These are phyloP conservation scores for Plasmodium fragile DNA, from an alignment of 169 alveolate species.

Conservation along the genomic window DNA sequence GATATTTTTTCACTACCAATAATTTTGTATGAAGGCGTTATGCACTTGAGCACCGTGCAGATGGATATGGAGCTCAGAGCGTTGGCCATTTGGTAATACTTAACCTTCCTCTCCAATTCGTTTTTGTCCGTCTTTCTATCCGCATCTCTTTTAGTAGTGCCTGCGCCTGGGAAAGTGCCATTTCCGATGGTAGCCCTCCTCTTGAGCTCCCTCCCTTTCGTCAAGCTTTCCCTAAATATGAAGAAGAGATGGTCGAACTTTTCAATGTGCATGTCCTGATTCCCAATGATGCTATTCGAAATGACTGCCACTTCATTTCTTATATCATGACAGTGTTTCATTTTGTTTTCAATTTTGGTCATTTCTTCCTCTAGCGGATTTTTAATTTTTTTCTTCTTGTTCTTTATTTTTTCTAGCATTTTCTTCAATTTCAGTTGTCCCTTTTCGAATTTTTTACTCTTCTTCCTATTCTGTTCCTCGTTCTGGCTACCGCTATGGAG, in stretches of 20 bases:
- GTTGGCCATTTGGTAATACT: slow-evolving; percentile 8
- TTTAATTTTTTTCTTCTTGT: slow-evolving; percentile 11
- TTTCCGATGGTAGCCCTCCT: not conserved
- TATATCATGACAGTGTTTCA: slow-evolving; percentile 23
- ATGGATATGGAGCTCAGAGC: slow-evolving; percentile 29
- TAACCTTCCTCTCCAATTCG: not conserved
- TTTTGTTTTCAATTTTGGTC: slow-evolving; percentile 13
- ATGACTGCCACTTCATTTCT: slow-evolving; percentile 32
- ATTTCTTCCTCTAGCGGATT: slow-evolving; percentile 31
- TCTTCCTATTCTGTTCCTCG: not conserved
- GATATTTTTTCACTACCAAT: not conserved
- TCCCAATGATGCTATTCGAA: slow-evolving; percentile 32
- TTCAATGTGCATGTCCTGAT: slow-evolving; percentile 21
- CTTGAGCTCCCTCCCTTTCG: not conserved
- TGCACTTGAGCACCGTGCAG: slow-evolving; percentile 40
- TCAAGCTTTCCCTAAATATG: slow-evolving; percentile 30
- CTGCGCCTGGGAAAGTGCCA: not conserved
- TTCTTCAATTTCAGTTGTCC: slow-evolving; percentile 25
- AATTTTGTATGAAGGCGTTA: slow-evolving; percentile 72
- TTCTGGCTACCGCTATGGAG: not conserved
- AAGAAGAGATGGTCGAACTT: slow-evolving; percentile 38
- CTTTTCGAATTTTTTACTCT: slow-evolving; percentile 25
- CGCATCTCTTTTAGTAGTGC: too few species aligned
- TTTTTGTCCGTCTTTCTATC: not conserved
- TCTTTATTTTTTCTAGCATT: slow-evolving; percentile 19